These are phyloP conservation scores for Camellia sinensis DNA, from an alignment of 148 eudicot species.

Conservation along the genomic window DNA sequence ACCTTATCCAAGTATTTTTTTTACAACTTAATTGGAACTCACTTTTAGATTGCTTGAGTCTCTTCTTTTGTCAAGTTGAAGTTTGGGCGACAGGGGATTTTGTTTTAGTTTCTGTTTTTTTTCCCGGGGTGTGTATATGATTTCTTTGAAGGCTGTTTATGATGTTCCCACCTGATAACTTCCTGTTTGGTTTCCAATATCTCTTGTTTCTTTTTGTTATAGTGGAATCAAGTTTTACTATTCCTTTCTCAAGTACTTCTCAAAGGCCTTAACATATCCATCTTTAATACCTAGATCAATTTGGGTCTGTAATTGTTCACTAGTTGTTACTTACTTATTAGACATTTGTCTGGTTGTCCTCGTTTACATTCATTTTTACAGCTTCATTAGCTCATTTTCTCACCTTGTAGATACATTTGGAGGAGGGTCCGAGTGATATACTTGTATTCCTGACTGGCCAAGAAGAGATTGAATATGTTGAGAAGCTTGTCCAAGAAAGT, in stretches of 20 bases:
- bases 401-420: conserved; percentile 68
- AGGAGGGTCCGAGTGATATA: conserved; percentile 86
- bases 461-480: conserved; percentile 96
- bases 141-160: not conserved
- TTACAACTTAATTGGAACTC: not conserved
- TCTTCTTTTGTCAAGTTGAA: not conserved
- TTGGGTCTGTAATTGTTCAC: not conserved
- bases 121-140: not conserved
- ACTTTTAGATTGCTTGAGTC: not conserved
- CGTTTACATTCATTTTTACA: not conserved
- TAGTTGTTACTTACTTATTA: not conserved
- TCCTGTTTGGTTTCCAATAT: not conserved
- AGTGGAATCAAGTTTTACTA: not conserved
- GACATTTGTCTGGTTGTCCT: not conserved
- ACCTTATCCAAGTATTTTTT: not conserved
- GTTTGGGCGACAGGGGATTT: too few species aligned
- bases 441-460: conserved; percentile 98
- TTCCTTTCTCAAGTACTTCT: not conserved
- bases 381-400: conserved; percentile 14
- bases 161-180: not conserved
- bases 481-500: conserved; percentile 69
- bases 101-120: not conserved
- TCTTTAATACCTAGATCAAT: not conserved
- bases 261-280: not conserved
- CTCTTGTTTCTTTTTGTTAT: not conserved